Base-by-base conservation (phyloP, 1,284 basidiomycete species). In the Marasmius tenuissimus region DNA sequence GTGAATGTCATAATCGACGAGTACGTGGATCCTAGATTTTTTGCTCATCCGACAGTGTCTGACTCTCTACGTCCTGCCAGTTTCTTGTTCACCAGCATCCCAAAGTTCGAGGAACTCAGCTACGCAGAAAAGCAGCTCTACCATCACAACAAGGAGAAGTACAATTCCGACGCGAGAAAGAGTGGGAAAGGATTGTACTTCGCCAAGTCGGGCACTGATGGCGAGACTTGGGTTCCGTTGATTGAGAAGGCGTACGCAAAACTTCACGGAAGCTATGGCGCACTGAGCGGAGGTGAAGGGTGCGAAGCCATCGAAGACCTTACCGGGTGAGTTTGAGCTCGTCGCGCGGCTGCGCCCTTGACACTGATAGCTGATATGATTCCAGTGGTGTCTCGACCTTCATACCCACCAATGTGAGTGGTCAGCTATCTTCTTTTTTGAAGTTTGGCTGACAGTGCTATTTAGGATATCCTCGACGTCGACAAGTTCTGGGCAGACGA, bases 171-270 rank as follows among this genome's bases (percentile, higher is more conserved):
- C 4, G 71, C 71, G 6, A 62, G 72, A 10, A 72, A 68, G 52
- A 69, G 68, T 38, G 65, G 67, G 27, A 72, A 72, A 49, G 66
- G 62, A 7, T 64, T 74, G 4, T 71, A 67, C 60, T 74, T 74
- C 59, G 70, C 72, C 1, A 64, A 63, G 16, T 69, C 69, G n/a
- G 66, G 65, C 10, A 65, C 68, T 39, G 68, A 70, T 60, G 69
- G 69, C 48, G 71, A 72, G 56, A 72, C 70, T 20, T 74, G 72
- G 72, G 72, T 73, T 6, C 81, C 83, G 1, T 69, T 85, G n/a
- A 76, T 84, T n/a, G 83, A 84, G 68, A 84, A 85, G 67, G 83
- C 83, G 3, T 85, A 78, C 63, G 83, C 83, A 0, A 83, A 83
- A 65, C 65, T 83, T 2, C 79, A 82, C 65, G 82, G 81, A 3